Percentiles rank a stretch among this genome's conserved stretches.
These are phyloP conservation scores for Pseudonitzschia pungens DNA, from an alignment of 108 stramenopile species.

Conservation along the genomic window DNA sequence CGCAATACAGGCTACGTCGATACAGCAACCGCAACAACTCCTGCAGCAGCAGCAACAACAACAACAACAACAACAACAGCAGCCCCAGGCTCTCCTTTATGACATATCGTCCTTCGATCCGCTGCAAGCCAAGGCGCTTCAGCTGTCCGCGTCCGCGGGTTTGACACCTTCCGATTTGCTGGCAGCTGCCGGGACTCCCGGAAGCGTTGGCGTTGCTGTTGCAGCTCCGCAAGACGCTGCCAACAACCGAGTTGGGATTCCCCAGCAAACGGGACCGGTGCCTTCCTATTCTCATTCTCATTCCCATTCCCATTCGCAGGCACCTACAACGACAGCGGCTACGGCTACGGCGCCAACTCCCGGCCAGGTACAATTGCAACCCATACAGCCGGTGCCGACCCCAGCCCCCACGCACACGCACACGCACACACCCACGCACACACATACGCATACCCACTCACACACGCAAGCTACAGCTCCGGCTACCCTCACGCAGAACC, in stretches of 20 bases:
- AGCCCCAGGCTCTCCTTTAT: slow-evolving; percentile 13
- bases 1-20: neutral
- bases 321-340: slow-evolving; percentile 12
- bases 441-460: neutral
- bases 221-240: slow-evolving; percentile 1
- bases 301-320: neutral
- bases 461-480: neutral
- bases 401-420: neutral
- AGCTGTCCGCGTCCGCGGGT: slow-evolving; percentile 44
- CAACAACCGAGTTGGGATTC: slow-evolving; percentile 9
- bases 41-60: slow-evolving; percentile 6
- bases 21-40: slow-evolving; percentile 4
- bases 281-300: too few relatives aligned
- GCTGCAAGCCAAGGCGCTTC: slow-evolving; percentile 38
- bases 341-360: slow-evolving; percentile 16
- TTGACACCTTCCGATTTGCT: slow-evolving; percentile 10
- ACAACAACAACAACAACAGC: slow-evolving; percentile 1
- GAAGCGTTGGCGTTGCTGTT: neutral
- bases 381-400: slow-evolving; percentile 12
- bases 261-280: neutral
- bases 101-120: slow-evolving; percentile 41
- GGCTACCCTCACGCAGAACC: slow-evolving; percentile 8
- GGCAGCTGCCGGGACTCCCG: slow-evolving; percentile 4
- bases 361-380: slow-evolving; percentile 3
- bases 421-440: too few relatives aligned